Evolutionary conservation across 768 basidiomycete genomes (phyloP).

Genomic region (Termitomyces sp.): DNA sequence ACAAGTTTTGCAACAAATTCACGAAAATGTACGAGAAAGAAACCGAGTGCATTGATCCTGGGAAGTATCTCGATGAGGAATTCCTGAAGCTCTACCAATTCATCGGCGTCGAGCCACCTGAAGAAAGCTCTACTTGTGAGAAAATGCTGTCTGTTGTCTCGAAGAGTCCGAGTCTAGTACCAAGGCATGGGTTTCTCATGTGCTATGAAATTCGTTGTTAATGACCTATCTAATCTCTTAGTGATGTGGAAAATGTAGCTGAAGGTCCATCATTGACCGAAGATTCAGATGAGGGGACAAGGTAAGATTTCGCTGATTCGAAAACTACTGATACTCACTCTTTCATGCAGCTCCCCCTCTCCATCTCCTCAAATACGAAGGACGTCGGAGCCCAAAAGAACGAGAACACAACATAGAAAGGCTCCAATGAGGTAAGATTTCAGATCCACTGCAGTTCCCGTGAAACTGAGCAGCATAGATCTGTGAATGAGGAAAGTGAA

Average conservation of each 20-base stretch:
- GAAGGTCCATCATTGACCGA: slow-evolving; percentile 5
- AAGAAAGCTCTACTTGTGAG: slow-evolving; percentile 13
- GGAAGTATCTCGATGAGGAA: slow-evolving; percentile 33
- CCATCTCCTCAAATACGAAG: slow-evolving; percentile 16
- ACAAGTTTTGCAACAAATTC: slow-evolving; percentile 46
- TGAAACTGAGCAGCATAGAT: neutral
- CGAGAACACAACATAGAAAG: neutral
- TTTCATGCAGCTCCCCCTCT: slow-evolving; percentile 17
- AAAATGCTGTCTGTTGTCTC: slow-evolving; percentile 1
- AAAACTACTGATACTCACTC: neutral
- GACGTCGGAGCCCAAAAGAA: neutral
- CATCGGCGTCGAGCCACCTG: slow-evolving; percentile 34
- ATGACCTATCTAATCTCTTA: slow-evolving; percentile 10
- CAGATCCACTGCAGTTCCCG: neutral
- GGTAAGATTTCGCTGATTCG: neutral
- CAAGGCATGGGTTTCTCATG: slow-evolving; percentile 1
- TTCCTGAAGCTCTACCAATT: slow-evolving; percentile 35
- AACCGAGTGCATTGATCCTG: slow-evolving; percentile 32
- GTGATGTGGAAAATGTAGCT: slow-evolving; percentile 5
- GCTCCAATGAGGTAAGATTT: neutral
- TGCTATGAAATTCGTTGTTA: slow-evolving; percentile 7
- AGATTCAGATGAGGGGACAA: slow-evolving; percentile 1
- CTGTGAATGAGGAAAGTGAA: slow-evolving; percentile 3
- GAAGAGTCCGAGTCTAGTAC: slow-evolving; percentile 9
- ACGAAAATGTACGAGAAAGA: slow-evolving; percentile 36